These are phyloP conservation scores for Tetrapisispora arboricola DNA, from an alignment of 805 yeast species.

Conservation along the genomic window DNA sequence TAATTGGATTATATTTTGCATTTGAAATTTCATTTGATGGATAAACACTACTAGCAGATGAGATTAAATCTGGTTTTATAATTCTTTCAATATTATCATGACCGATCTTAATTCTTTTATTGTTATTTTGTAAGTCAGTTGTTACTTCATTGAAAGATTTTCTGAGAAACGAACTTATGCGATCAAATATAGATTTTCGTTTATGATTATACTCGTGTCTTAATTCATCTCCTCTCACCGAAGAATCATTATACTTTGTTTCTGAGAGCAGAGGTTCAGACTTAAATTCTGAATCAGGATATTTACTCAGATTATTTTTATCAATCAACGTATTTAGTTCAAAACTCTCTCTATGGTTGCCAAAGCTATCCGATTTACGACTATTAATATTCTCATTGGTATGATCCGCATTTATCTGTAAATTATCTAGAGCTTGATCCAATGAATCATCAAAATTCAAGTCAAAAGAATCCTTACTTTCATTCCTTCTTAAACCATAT, in stretches of 20 bases:
- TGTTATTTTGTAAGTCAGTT: slow-evolving; percentile 29
- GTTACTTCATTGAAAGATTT: neutral
- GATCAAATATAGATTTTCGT: neutral
- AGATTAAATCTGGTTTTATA: slow-evolving; percentile 32
- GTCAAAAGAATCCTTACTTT: slow-evolving; percentile 41
- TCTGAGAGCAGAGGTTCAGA: neutral
- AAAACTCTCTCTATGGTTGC: slow-evolving; percentile 17
- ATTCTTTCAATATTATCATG: slow-evolving; percentile 30
- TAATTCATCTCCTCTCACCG: neutral
- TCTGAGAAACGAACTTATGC: neutral
- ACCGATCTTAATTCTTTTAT: slow-evolving; percentile 6
- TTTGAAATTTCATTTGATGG: slow-evolving; percentile 67
- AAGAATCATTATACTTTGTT: neutral
- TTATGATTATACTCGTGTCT: neutral
- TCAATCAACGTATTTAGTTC: slow-evolving; percentile 22
- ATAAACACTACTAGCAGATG: slow-evolving; percentile 14
- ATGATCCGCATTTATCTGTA: slow-evolving; percentile 30
- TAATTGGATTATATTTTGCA: slow-evolving; percentile 83
- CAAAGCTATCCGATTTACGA: slow-evolving; percentile 12
- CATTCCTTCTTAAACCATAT: slow-evolving; percentile 1
- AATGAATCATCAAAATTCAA: slow-evolving; percentile 48
- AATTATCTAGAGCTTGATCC: slow-evolving; percentile 54
- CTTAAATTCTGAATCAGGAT: neutral
- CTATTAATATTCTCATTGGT: slow-evolving; percentile 16
- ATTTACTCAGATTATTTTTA: neutral